Base-by-base conservation (phyloP, 805 yeast species). In the Lipomyces kockii region DNA sequence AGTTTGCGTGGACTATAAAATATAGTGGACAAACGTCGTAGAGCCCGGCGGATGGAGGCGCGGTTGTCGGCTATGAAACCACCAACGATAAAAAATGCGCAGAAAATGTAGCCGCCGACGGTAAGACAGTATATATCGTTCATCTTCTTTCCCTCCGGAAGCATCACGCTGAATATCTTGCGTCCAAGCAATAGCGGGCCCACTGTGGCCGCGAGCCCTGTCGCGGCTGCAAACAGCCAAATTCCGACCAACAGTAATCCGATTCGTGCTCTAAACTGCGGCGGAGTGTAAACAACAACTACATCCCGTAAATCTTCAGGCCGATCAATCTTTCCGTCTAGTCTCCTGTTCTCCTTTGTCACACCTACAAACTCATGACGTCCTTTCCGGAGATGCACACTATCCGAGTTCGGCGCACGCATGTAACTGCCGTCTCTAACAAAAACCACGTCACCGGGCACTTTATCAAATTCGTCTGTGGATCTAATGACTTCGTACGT, bases 401-500 rank as follows among this genome's bases (percentile, higher is more conserved):
- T 88, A 75, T 93, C 98, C 71, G 85, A 85, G 66, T 86, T 89
- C 0, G 99, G 99, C 0, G 92, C 99, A 65, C 98, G 85, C 43
- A 93, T 86, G 74, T 85, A 89, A 58, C 82, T 80, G 2, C 99
- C 99, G 76, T 91, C 89, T 0, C 93, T 93, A 7, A 91, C 86
- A 75, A 89, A 89, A 59, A 85, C 87, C 0, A 89, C 87, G 64
- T 85, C 77, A 2, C 78, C 79, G 11, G 76, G 74, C 72, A 88
- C 87, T 2, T 81, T 77, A 11, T 74, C 76, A 2, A 46, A 35
- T n/a, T 35, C 63, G 20, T 56, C 67, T 14, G 17, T 32, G 25
- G 54, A 35, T 29, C 27, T 22, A 46, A 61, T 29, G 17, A 61
- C 34, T 25, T 20, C 12, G 17, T 49, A 37, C 39, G 32, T 3